These are phyloP conservation scores for Steccherinum ochraceum DNA, from an alignment of 768 basidiomycete genomes.

Conservation along the genomic window DNA sequence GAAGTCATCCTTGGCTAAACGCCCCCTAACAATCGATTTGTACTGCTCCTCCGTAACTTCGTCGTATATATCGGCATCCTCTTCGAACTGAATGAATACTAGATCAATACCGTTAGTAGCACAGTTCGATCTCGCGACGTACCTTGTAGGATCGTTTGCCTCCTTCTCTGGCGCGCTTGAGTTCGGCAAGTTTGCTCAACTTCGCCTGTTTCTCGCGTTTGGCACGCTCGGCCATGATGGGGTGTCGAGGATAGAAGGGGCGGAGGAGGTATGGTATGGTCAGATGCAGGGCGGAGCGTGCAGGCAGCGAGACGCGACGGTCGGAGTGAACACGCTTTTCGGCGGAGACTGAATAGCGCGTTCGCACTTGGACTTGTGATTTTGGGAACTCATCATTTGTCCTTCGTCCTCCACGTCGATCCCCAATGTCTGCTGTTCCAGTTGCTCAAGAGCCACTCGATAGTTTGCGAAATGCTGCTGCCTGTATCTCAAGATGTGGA, in stretches of 20 bases:
- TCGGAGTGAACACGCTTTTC: slow-evolving; percentile 18
- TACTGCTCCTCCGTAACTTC: slow-evolving; percentile 90
- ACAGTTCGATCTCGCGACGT: slow-evolving; percentile 16
- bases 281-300: neutral
- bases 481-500: too few relatives aligned
- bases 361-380: neutral
- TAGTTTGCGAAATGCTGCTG: too few relatives aligned
- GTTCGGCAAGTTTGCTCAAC: slow-evolving; percentile 48
- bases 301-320: slow-evolving; percentile 1
- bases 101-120: slow-evolving; percentile 8
- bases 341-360: slow-evolving; percentile 23
- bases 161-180: slow-evolving; percentile 53
- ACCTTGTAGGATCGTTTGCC: slow-evolving; percentile 57
- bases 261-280: too few relatives aligned
- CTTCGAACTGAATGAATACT: slow-evolving; percentile 27
- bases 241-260: neutral
- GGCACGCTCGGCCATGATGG: slow-evolving; percentile 23
- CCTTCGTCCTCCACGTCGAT: too few relatives aligned
- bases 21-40: slow-evolving; percentile 71
- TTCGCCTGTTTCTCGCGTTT: slow-evolving; percentile 22
- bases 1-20: slow-evolving; percentile 87
- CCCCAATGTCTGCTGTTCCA: too few relatives aligned
- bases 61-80: slow-evolving; percentile 76
- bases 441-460: too few relatives aligned
- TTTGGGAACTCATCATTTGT: too few relatives aligned